Conservation (phyloP, 2,329 filamentous ascomycete species). For the Leptographium wingfieldii region DNA sequence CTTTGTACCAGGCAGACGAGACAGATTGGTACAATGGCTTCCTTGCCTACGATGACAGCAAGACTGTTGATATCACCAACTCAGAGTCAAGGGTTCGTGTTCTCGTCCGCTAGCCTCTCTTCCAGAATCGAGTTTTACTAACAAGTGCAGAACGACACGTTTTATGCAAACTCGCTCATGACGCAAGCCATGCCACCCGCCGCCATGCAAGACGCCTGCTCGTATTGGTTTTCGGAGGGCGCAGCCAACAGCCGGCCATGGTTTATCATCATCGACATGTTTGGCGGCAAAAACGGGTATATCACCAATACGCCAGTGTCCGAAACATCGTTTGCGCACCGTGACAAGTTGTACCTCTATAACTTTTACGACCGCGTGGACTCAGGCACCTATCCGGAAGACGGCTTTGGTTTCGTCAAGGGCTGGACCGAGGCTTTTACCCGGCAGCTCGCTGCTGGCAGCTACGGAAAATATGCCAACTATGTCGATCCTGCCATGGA, state of each 20-base stretch:
- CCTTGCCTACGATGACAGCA: slow-evolving; percentile 19
- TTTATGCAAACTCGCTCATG: slow-evolving; percentile 19
- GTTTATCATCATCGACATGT: slow-evolving; percentile 23
- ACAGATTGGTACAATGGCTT: slow-evolving; percentile 19
- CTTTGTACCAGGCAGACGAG: slow-evolving; percentile 13
- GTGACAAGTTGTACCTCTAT: slow-evolving; percentile 34
- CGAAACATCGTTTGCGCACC: slow-evolving; percentile 25
- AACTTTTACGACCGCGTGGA: slow-evolving; percentile 32
- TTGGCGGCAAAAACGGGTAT: slow-evolving; percentile 24
- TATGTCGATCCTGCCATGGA: slow-evolving; percentile 37
- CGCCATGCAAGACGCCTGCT: slow-evolving; percentile 14
- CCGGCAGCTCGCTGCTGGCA: slow-evolving; percentile 17
- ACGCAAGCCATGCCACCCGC: slow-evolving; percentile 15
- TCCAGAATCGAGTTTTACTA: background rate
- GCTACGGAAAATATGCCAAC: slow-evolving; percentile 39
- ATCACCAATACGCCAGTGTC: slow-evolving; percentile 17
- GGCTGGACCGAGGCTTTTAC: slow-evolving; percentile 26
- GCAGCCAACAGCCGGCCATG: slow-evolving; percentile 16
- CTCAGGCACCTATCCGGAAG: slow-evolving; percentile 20
- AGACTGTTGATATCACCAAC: slow-evolving; percentile 15
- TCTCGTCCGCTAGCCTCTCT: too few species aligned
- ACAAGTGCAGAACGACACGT: slow-evolving; percentile 15
- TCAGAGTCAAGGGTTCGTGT: slow-evolving; percentile 14
- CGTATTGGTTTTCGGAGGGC: slow-evolving; percentile 16
- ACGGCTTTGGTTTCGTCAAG: slow-evolving; percentile 26